Conservation (phyloP, 192 early-diverging fungal species). For the Dissophora globulifera region DNA sequence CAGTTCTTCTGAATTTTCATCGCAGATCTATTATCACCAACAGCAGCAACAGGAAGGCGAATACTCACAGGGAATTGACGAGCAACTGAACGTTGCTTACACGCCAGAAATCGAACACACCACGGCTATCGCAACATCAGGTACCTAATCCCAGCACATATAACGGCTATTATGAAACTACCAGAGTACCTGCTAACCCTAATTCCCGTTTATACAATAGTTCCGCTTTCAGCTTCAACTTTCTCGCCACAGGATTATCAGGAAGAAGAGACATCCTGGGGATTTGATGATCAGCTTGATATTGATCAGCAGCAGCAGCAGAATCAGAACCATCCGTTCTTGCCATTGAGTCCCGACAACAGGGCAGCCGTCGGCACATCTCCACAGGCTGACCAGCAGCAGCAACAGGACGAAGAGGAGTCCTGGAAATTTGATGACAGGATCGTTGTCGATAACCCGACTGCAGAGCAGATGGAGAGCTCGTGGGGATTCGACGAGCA, state of each 20-base stretch:
- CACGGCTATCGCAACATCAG: too few relatives aligned
- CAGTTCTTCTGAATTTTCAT: too few relatives aligned
- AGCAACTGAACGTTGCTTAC: too few relatives aligned
- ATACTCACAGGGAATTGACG: too few relatives aligned
- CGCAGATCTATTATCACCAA: too few relatives aligned
- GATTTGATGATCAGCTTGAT: slow-evolving; percentile 17
- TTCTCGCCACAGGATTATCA: background rate
- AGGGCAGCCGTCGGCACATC: too few relatives aligned
- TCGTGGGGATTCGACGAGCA: slow-evolving; percentile 8
- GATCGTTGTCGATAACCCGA: background rate
- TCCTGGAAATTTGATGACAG: background rate
- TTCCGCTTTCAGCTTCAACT: background rate
- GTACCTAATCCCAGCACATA: too few relatives aligned
- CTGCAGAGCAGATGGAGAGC: background rate
- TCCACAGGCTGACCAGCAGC: background rate
- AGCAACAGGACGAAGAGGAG: background rate
- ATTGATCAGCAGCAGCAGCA: background rate
- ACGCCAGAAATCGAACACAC: too few relatives aligned
- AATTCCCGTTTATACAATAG: too few relatives aligned
- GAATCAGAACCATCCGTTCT: background rate
- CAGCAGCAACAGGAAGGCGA: too few relatives aligned
- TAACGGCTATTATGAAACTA: too few relatives aligned
- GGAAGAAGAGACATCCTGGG: slow-evolving; percentile 19
- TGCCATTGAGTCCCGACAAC: slow-evolving; percentile 15
- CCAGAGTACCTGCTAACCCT: too few relatives aligned